A percentile compares a stretch with the other conserved stretches of the same genome.
Conservation (phyloP, 257 asterid genomes). For the Solanum peruvianum region DNA sequence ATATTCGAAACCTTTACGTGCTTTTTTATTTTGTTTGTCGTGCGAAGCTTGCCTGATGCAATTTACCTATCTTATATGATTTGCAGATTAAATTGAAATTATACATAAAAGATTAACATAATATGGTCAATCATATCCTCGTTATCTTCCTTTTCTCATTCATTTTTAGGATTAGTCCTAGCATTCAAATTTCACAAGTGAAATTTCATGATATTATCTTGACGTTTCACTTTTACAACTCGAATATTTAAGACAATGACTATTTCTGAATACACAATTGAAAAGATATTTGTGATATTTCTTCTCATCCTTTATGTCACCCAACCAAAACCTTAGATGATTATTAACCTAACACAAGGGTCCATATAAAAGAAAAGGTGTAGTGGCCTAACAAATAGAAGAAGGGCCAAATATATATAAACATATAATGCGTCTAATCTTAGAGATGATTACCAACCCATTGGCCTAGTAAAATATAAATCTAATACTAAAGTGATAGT, state of each 20-base stretch:
- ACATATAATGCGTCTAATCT: background rate
- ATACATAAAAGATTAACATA: background rate
- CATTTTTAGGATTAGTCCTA: background rate
- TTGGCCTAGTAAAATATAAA: background rate
- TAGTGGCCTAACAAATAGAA: background rate
- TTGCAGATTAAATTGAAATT: background rate
- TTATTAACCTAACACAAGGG: background rate
- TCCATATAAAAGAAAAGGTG: background rate
- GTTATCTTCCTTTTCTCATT: background rate
- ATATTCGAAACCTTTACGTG: accelerated
- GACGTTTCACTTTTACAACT: background rate
- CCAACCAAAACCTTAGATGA: background rate
- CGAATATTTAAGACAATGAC: background rate
- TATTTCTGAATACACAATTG: background rate
- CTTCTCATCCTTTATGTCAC: background rate
- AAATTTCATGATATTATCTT: background rate
- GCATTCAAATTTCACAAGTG: background rate
- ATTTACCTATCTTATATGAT: background rate
- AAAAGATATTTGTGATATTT: background rate
- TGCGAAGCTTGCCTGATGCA: accelerated
- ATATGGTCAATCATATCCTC: background rate
- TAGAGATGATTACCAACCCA: background rate
- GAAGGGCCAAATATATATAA: background rate
- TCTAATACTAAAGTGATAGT: background rate
- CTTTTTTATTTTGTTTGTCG: background rate